Conservation (phyloP, 73 alveolate species). For the Blepharisma stoltei region DNA sequence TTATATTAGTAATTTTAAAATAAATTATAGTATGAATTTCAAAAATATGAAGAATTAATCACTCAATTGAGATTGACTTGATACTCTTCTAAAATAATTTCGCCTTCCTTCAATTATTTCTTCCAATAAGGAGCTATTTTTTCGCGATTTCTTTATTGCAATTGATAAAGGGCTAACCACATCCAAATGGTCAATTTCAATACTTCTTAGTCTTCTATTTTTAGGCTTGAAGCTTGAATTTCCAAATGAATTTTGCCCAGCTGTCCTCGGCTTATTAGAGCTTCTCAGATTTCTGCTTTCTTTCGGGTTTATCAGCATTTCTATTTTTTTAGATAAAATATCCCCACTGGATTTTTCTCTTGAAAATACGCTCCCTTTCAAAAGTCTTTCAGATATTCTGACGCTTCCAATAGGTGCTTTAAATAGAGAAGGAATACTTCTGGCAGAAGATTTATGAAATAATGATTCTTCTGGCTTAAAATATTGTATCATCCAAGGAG, state of each 20-base stretch:
- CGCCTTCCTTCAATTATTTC: conserved; percentile 17
- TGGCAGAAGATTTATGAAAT: not conserved
- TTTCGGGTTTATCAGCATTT: not conserved
- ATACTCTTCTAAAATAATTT: not conserved
- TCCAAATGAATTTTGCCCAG: not conserved
- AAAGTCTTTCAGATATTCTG: conserved; percentile 10
- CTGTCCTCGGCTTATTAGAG: not conserved
- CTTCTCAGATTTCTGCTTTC: not conserved
- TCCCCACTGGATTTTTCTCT: no score
- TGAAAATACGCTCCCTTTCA: not conserved
- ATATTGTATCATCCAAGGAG: not conserved
- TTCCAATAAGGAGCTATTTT: not conserved
- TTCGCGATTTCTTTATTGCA: not conserved
- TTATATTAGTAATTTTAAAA: no score
- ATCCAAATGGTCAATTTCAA: not conserved
- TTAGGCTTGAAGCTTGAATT: not conserved
- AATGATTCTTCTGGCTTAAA: not conserved
- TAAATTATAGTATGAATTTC: no score
- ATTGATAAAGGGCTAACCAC: not conserved
- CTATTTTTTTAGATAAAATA: no score
- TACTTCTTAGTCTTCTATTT: not conserved
- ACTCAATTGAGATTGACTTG: no score
- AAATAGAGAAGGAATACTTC: not conserved
- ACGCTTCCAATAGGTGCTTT: conserved; percentile 1
- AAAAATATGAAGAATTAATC: no score